Percentiles rank a stretch among this genome's conserved stretches.
phyloP scores from a whole-genome alignment of 2,329 filamentous ascomycete genomes.

The Colletotrichum gloeosporioides region DNA sequence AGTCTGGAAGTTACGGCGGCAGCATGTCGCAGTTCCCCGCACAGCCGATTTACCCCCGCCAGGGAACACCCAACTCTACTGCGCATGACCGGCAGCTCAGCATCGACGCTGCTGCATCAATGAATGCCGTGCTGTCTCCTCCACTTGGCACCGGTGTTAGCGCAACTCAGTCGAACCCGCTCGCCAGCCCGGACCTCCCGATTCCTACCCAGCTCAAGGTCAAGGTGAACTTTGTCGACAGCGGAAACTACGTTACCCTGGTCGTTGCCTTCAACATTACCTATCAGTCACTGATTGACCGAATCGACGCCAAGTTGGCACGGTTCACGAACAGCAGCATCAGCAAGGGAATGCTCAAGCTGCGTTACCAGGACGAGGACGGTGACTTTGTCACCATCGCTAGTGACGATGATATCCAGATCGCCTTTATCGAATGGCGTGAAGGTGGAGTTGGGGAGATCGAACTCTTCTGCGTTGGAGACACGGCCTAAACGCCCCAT shows the following conservation, averaged over 20 bases:
- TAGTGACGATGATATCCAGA: slow-evolving; percentile 94
- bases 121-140: slow-evolving; percentile 47
- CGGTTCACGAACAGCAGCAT: slow-evolving; percentile 87
- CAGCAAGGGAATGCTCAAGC: slow-evolving; percentile 78
- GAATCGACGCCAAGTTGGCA: slow-evolving; percentile 93
- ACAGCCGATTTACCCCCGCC: slow-evolving; percentile 58
- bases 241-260: slow-evolving; percentile 88
- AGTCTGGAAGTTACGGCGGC: slow-evolving; percentile 53
- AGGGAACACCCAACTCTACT: slow-evolving; percentile 48
- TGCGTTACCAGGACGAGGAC: slow-evolving; percentile 92
- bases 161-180: slow-evolving; percentile 30
- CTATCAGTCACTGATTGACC: slow-evolving; percentile 90
- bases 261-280: slow-evolving; percentile 95
- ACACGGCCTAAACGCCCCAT: slow-evolving; percentile 32
- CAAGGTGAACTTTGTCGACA: slow-evolving; percentile 83
- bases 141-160: slow-evolving; percentile 40
- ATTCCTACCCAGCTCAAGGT: slow-evolving; percentile 85
- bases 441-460: slow-evolving; percentile 89
- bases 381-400: slow-evolving; percentile 93
- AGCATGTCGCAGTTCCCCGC: slow-evolving; percentile 62
- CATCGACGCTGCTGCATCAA: slow-evolving; percentile 37
- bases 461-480: slow-evolving; percentile 79
- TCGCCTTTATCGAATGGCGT: slow-evolving; percentile 93
- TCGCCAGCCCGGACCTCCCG: slow-evolving; percentile 55
- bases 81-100: slow-evolving; percentile 40